Base-by-base conservation (phyloP, 768 basidiomycete species). In the Clitopilus hobsonii region DNA sequence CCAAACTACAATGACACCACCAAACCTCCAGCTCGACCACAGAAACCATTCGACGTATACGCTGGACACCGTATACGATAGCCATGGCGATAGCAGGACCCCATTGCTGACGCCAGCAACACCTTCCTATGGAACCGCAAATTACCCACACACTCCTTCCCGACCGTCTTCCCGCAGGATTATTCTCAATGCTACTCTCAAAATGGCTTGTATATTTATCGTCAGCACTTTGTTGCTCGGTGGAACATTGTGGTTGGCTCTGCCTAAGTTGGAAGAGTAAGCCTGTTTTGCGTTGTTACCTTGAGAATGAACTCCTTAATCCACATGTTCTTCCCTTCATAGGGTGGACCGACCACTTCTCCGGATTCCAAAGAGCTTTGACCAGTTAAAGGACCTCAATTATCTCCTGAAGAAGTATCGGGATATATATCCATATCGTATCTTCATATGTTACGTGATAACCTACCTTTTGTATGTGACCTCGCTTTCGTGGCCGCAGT, bases 381-480 rank as follows among this genome's bases (percentile, higher is more conserved):
- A 77, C 18, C 85, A 98, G 67, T 78, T 98, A 10, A 86, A 98
- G 65, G 85, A 82, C 6, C 80, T 98, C 51, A 97, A 98, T 66
- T 74, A 67, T 20, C 83, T 95, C 5, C 75, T 94, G 32, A 94
- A 93, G 78, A 96, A 96, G 67, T 98, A 98, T 71, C 82, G 93
- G 49, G 84, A 89, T 56, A 88, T 91, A 58, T 91, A 94, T 67
- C 93, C 92, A 3, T 83, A 79, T 69, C 83, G 93, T 49, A 90
- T 95, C 58, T 74, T 97, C 49, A 68, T 94, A 27, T 95, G 91
- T 69, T 98, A 91, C 71, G 83, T 93, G 56, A 82, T 81, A 50
- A 89, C 91, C 1, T 98, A 96, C 69, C 80, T 98, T 62, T 98
- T 97, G 94, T 95, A 61, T 59, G 92, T 81, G 36, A 51, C 54